phyloP scores from a whole-genome alignment of 257 asterid genomes.

The Solanum paucissectum region DNA sequence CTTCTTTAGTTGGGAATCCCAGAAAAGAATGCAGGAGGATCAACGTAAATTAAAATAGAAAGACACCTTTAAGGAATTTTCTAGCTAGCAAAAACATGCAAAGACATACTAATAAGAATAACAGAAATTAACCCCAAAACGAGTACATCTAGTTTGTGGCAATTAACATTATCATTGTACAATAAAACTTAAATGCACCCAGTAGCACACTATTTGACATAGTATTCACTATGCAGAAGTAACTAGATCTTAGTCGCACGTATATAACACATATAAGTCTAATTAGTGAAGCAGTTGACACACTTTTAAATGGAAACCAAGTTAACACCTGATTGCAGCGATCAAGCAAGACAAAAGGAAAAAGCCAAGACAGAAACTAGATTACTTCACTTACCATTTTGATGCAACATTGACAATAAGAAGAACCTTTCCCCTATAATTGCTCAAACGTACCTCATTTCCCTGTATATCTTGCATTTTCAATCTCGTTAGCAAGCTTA shows the following conservation, averaged over 20 bases:
- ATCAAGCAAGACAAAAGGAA: not conserved
- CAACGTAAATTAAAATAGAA: not conserved
- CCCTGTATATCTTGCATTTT: slow-evolving; percentile 59
- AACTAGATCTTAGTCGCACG: not conserved
- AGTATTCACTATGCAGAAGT: not conserved
- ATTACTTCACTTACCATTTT: slow-evolving; percentile 41
- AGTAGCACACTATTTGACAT: not conserved
- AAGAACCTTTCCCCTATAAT: slow-evolving; percentile 64
- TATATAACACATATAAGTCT: not conserved
- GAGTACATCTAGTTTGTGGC: not conserved
- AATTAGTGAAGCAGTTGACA: not conserved
- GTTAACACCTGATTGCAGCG: not conserved
- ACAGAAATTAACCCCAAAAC: not conserved
- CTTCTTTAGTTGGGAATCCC: not conserved
- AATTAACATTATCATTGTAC: not conserved
- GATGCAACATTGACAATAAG: slow-evolving; percentile 86
- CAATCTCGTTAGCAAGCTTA: not conserved
- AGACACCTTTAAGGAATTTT: not conserved
- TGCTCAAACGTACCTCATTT: slow-evolving; percentile 60
- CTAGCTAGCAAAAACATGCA: not conserved
- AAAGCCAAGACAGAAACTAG: not conserved
- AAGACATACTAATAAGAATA: not conserved
- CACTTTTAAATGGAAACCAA: not conserved
- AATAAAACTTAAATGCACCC: not conserved
- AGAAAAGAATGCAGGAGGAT: not conserved